Conservation (phyloP, 2,329 filamentous ascomycete species). For the Arthroderma uncinatum region DNA sequence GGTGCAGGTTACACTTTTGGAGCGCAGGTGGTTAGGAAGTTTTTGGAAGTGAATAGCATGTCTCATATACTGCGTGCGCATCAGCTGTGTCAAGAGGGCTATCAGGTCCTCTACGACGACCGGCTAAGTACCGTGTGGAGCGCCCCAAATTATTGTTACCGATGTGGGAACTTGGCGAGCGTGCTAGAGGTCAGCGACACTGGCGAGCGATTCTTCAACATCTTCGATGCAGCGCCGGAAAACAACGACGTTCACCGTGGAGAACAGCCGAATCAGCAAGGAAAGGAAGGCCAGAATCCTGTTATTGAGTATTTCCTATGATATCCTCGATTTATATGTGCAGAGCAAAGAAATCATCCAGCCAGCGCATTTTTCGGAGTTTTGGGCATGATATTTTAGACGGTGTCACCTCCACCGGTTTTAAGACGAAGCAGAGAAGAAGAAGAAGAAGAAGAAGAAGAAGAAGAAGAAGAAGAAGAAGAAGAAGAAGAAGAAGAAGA, state of each 20-base stretch:
- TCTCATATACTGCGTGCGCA: conserved; percentile 95
- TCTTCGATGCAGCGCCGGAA: conserved; percentile 92
- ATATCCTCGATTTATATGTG: conserved; percentile 18
- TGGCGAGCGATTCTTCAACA: conserved; percentile 91
- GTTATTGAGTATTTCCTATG: conserved; percentile 62
- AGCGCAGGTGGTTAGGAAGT: conserved; percentile 95
- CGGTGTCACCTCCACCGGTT: background rate
- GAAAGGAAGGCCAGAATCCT: conserved; percentile 59
- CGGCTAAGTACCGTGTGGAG: conserved; percentile 94
- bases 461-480: background rate
- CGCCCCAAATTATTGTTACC: conserved; percentile 89
- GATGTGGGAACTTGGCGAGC: conserved; percentile 94
- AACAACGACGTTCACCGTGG: conserved; percentile 70
- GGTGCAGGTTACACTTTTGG: conserved; percentile 97
- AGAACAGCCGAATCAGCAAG: conserved; percentile 62
- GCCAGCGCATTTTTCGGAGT: conserved; percentile 14
- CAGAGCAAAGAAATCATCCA: conserved; percentile 2
- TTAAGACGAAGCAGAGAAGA: background rate
- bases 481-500: background rate
- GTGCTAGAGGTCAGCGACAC: conserved; percentile 91
- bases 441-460: background rate
- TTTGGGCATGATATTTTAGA: conserved; percentile 5
- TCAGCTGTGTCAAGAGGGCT: conserved; percentile 95
- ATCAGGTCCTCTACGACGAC: conserved; percentile 93
- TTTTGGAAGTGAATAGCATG: conserved; percentile 94